Evolutionary conservation across 805 yeast species (phyloP).

Genomic region (Starmerella bombi): DNA sequence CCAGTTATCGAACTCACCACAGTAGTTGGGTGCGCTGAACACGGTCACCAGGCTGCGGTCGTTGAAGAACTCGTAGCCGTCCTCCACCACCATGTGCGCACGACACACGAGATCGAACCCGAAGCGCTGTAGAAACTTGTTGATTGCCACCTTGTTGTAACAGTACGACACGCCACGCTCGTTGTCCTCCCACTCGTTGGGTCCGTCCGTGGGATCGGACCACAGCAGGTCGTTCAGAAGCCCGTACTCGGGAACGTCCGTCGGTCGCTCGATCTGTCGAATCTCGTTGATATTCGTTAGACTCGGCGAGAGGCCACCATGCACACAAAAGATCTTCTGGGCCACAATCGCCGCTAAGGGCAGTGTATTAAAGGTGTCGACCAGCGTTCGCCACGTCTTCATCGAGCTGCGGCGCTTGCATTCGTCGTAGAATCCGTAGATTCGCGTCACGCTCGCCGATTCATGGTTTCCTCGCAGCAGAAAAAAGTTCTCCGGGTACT

Average conservation of each 20-base stretch:
- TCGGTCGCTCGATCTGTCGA: slow-evolving; percentile 61
- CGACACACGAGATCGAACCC: slow-evolving; percentile 72
- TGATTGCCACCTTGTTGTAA: slow-evolving; percentile 65
- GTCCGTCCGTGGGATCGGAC: slow-evolving; percentile 77
- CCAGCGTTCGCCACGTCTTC: slow-evolving; percentile 85
- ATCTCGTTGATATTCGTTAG: slow-evolving; percentile 63
- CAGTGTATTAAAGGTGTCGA: slow-evolving; percentile 88
- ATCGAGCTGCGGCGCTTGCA: slow-evolving; percentile 87
- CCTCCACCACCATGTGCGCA: slow-evolving; percentile 82
- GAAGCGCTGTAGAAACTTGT: slow-evolving; percentile 59
- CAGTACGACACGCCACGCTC: slow-evolving; percentile 77
- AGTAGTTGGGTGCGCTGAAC: slow-evolving; percentile 62
- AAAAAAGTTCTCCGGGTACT: slow-evolving; percentile 92
- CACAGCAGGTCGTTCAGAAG: slow-evolving; percentile 62
- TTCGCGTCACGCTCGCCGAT: slow-evolving; percentile 91
- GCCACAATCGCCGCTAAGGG: slow-evolving; percentile 95
- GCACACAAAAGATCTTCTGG: slow-evolving; percentile 84
- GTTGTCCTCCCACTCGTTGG: slow-evolving; percentile 78
- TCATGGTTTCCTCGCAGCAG: slow-evolving; percentile 92
- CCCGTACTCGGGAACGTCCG: slow-evolving; percentile 78
- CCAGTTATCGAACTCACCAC: slow-evolving; percentile 86
- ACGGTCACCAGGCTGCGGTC: slow-evolving; percentile 61
- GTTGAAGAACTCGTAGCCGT: slow-evolving; percentile 65
- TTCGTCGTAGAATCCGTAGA: slow-evolving; percentile 95
- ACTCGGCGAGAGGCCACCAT: slow-evolving; percentile 72